Percentiles rank a stretch among this genome's conserved stretches.
phyloP scores from a whole-genome alignment of 306 rosid genomes.

The Morella rubra region DNA sequence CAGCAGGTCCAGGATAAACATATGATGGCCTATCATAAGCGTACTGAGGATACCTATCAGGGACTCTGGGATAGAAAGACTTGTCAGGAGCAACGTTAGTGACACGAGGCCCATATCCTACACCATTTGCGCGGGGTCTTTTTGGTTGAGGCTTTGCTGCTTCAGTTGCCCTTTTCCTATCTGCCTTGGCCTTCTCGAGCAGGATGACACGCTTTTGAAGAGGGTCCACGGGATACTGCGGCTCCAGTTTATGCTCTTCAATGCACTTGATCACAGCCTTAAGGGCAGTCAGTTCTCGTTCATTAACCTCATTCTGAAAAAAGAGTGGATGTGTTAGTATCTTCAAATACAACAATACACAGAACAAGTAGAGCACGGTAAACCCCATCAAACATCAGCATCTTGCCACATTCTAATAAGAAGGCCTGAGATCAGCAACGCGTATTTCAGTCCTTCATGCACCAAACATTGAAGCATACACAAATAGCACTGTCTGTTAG shows the following conservation, averaged over 20 bases:
- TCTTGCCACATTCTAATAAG: too few relatives aligned
- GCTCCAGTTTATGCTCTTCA: conserved; percentile 96
- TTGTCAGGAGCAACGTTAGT: conserved; percentile 63
- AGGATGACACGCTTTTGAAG: conserved; percentile 73
- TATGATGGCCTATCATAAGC: conserved; percentile 73
- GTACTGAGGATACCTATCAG: conserved; percentile 86
- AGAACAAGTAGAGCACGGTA: neutral
- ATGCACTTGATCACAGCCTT: conserved; percentile 78
- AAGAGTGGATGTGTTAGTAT: conserved; percentile 16
- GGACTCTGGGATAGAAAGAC: conserved; percentile 67
- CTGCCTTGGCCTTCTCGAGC: conserved; percentile 94
- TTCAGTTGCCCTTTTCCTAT: conserved; percentile 88
- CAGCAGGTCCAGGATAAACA: conserved; percentile 68
- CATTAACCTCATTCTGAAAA: conserved; percentile 80
- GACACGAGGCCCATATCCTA: conserved; percentile 64
- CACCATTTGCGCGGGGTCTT: conserved; percentile 88
- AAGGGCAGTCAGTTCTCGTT: conserved; percentile 84
- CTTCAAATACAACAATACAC: neutral
- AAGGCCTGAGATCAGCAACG: too few relatives aligned
- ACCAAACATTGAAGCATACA: too few relatives aligned
- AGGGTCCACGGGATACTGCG: conserved; percentile 72
- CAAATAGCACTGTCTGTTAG: too few relatives aligned
- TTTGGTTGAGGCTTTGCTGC: conserved; percentile 90
- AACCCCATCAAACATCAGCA: conserved; percentile 21
- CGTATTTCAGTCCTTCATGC: too few relatives aligned